Evolutionary conservation across 2,329 filamentous ascomycete species (phyloP).

Genomic region (Talaromyces sp.): DNA sequence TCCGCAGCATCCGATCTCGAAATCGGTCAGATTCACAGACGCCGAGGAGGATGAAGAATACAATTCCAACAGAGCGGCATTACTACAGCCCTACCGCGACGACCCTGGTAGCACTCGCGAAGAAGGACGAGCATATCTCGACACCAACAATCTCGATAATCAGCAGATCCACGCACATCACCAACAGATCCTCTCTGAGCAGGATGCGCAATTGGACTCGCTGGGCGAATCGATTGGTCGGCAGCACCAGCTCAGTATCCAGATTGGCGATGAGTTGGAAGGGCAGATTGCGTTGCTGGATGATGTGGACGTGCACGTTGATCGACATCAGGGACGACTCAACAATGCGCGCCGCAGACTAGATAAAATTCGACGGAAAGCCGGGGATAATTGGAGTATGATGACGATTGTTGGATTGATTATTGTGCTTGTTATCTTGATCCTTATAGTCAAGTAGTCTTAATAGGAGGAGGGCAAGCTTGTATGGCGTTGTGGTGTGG

Average conservation of each 20-base stretch:
- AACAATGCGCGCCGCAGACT: constrained; percentile 62
- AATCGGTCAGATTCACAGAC: constrained; percentile 85
- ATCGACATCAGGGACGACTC: constrained; percentile 57
- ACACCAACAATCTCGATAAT: constrained; percentile 65
- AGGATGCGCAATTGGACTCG: constrained; percentile 88
- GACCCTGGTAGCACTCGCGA: constrained; percentile 40
- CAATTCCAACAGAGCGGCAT: constrained; percentile 52
- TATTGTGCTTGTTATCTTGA: constrained; percentile 74
- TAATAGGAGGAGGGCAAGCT: background rate
- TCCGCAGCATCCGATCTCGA: constrained; percentile 49
- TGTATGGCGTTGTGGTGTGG: constrained; percentile 14
- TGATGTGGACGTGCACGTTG: constrained; percentile 77
- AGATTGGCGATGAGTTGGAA: constrained; percentile 94
- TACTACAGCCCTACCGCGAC: constrained; percentile 61
- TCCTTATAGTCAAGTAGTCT: constrained; percentile 69
- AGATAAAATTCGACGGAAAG: constrained; percentile 66
- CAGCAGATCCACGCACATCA: constrained; percentile 85
- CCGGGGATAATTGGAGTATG: constrained; percentile 84
- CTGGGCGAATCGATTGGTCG: constrained; percentile 82
- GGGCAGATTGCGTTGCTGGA: constrained; percentile 84
- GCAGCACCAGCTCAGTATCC: constrained; percentile 87
- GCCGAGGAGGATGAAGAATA: constrained; percentile 50
- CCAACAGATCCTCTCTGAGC: constrained; percentile 72
- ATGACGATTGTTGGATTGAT: constrained; percentile 76
- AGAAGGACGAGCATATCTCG: constrained; percentile 27